Evolutionary conservation across 495 filamentous ascomycete species (phyloP).

Genomic region (Xylaria cubensis): DNA sequence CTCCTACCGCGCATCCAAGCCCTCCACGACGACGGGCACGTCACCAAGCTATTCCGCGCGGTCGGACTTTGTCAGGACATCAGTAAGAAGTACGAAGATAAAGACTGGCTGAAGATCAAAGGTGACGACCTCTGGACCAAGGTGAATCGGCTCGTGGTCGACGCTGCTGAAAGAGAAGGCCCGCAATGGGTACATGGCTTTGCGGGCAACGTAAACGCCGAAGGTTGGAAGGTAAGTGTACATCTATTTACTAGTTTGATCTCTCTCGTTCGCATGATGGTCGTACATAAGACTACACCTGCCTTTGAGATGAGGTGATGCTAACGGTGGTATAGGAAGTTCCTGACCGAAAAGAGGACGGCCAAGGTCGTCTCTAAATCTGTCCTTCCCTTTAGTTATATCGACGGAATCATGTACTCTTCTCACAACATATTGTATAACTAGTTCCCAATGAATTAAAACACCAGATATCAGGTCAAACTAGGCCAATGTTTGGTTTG

Average conservation of each 20-base stretch:
- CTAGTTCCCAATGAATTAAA: neutral
- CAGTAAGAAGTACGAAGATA: constrained; percentile 44
- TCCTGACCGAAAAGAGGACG: neutral
- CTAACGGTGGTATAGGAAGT: constrained; percentile 1
- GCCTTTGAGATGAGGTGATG: neutral
- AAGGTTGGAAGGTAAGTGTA: constrained; percentile 59
- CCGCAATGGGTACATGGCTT: constrained; percentile 56
- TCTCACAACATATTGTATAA: neutral
- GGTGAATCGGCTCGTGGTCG: constrained; percentile 69
- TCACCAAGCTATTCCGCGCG: constrained; percentile 74
- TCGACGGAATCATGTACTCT: neutral
- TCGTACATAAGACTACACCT: neutral
- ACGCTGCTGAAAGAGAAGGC: constrained; percentile 57
- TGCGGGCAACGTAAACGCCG: constrained; percentile 58
- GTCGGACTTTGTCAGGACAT: constrained; percentile 52
- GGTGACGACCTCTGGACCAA: constrained; percentile 72
- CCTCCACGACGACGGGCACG: constrained; percentile 78
- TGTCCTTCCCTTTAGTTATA: too few relatives aligned
- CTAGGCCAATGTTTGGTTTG: neutral
- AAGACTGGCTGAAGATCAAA: constrained; percentile 60
- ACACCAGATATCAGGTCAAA: too few relatives aligned
- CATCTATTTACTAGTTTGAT: neutral
- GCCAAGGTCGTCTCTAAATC: neutral
- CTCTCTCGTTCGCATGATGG: neutral
- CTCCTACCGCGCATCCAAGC: constrained; percentile 61